These are phyloP conservation scores for Dipodascopsis tothii DNA, from an alignment of 805 yeast genomes.

Conservation along the genomic window DNA sequence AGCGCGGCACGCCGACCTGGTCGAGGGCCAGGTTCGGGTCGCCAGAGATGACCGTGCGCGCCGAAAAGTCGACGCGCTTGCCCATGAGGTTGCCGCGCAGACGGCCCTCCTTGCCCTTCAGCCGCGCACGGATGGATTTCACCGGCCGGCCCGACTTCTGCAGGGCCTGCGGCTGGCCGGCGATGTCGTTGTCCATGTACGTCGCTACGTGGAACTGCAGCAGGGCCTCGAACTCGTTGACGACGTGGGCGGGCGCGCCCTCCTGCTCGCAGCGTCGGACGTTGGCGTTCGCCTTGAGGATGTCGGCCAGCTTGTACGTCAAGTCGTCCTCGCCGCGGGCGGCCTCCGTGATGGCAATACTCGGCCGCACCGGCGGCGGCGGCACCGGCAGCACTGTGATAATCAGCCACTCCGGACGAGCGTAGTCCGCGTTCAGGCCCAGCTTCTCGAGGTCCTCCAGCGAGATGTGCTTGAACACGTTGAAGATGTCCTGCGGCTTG, in stretches of 20 bases:
- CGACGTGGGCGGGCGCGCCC: conserved; percentile 98
- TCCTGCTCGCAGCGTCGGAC: conserved; percentile 97
- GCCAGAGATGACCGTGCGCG: conserved; percentile 98
- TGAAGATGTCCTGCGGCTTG: conserved; percentile 80
- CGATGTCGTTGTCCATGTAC: conserved; percentile 98
- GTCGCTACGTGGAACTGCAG: conserved; percentile 98
- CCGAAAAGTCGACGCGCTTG: conserved; percentile 97
- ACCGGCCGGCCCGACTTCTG: conserved; percentile 99
- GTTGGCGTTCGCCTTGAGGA: conserved; percentile 89
- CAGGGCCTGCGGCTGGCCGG: conserved; percentile 98
- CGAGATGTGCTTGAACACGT: conserved; percentile 85
- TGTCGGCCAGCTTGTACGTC: conserved; percentile 94
- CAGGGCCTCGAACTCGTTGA: conserved; percentile 90
- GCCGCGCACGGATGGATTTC: conserved; percentile 96
- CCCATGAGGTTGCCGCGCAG: conserved; percentile 98
- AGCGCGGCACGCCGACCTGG: conserved; percentile 97
- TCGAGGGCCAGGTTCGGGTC: conserved; percentile 96
- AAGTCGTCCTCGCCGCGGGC: conserved; percentile 99
- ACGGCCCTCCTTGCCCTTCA: conserved; percentile 99
- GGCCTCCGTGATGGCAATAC: conserved; percentile 94
- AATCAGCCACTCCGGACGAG: conserved; percentile 98
- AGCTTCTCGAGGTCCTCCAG: conserved; percentile 70
- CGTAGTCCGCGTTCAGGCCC: conserved; percentile 91
- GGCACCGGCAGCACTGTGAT: conserved; percentile 98
- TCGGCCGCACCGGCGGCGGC: conserved; percentile 98